Evolutionary conservation across 768 basidiomycete genomes (phyloP).

Genomic region (Trametopsis cervina): DNA sequence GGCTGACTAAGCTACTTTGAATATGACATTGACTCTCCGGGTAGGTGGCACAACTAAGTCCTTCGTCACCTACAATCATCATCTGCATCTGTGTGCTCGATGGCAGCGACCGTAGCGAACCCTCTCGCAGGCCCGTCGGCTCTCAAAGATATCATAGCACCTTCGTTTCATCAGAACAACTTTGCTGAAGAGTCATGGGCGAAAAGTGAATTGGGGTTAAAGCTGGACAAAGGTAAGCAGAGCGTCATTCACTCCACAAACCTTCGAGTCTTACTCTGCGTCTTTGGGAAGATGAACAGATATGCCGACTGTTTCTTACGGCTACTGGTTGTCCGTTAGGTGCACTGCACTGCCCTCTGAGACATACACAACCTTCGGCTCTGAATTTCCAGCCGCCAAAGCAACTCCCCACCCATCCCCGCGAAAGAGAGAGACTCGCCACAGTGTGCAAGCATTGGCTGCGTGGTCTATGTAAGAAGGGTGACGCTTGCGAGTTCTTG

Average conservation of each 20-base stretch:
- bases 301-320: slow-evolving; percentile 80
- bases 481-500: slow-evolving; percentile 95
- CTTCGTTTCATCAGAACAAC: slow-evolving; percentile 93
- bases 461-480: slow-evolving; percentile 96
- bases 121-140: slow-evolving; percentile 26
- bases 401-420: slow-evolving; percentile 73
- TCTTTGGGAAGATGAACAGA: slow-evolving; percentile 96
- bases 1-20: too few relatives aligned
- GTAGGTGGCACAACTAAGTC: too few relatives aligned
- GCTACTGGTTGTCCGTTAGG: slow-evolving; percentile 85
- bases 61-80: not conserved
- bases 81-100: not conserved
- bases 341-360: slow-evolving; percentile 83
- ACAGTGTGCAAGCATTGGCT: slow-evolving; percentile 99
- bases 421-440: slow-evolving; percentile 74
- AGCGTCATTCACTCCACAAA: not conserved
- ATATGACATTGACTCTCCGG: too few relatives aligned
- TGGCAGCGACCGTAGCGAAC: slow-evolving; percentile 13
- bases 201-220: slow-evolving; percentile 77
- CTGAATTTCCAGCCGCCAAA: slow-evolving; percentile 89
- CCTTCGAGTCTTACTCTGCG: slow-evolving; percentile 3
- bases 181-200: slow-evolving; percentile 74
- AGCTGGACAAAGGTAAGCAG: slow-evolving; percentile 81
- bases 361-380: slow-evolving; percentile 84
- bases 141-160: slow-evolving; percentile 60